A percentile compares a stretch with the other conserved stretches of the same genome.
phyloP scores from a whole-genome alignment of 202 grass and related monocot genomes.

The Bolboschoenoplectus hybrid region DNA sequence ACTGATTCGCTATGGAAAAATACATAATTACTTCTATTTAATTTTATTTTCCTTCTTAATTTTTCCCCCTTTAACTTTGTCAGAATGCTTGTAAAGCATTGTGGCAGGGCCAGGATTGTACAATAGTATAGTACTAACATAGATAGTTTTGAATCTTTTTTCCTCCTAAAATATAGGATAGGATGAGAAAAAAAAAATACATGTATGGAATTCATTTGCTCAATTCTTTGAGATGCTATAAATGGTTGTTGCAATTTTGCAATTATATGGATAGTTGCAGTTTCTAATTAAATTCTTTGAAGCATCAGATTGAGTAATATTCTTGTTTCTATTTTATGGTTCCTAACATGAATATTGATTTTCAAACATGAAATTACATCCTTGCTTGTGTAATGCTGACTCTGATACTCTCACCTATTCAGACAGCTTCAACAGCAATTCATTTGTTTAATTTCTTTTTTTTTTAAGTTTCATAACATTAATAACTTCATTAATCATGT shows the following conservation, averaged over 20 bases:
- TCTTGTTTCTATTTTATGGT: conserved; percentile 4
- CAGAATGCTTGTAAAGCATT: conserved; percentile 16
- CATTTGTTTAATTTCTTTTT: not conserved
- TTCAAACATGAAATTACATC: not conserved
- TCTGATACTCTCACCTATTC: not conserved
- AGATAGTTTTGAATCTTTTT: conserved; percentile 6
- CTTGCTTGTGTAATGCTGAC: not conserved
- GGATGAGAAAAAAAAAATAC: not conserved
- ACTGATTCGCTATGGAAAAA: conserved; percentile 30
- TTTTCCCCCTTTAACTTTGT: conserved; percentile 27
- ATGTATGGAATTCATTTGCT: not conserved
- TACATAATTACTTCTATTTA: conserved; percentile 30
- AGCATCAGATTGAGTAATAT: not conserved
- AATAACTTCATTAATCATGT: not conserved
- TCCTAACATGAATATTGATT: not conserved
- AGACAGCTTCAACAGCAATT: not conserved
- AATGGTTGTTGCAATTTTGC: not conserved
- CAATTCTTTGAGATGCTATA: conserved; percentile 15
- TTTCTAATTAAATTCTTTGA: not conserved
- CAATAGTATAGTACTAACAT: conserved; percentile 8
- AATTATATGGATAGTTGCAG: not conserved
- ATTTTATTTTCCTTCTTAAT: not conserved
- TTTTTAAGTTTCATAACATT: not conserved
- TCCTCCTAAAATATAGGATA: not conserved
- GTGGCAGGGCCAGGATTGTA: not conserved